Evolutionary conservation across 2,329 filamentous ascomycete species (phyloP), one percentile per base, ranked within the genome.

Genomic region (Ilyonectria robusta): DNA sequence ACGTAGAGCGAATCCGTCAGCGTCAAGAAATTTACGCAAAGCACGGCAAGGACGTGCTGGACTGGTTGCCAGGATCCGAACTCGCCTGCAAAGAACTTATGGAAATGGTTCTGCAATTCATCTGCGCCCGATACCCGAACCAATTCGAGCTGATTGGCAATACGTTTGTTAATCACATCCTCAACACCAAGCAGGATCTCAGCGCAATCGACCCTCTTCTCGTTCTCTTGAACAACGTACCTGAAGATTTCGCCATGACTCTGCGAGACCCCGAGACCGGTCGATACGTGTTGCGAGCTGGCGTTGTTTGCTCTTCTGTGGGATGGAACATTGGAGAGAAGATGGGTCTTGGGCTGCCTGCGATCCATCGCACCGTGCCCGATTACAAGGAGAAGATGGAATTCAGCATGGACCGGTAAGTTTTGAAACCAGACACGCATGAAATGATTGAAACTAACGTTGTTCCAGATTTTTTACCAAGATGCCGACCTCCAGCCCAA

Each of bases 371-470:
- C 1, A 85, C 87, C 0, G 92, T 97, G 23, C 94, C 94, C 0
- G 93, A 96, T 74, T 97, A 95, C 78, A 93, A 93, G 71, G 91
- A 93, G 78, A 97, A 95, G 83, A 94, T 97, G 92, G 88, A 92
- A 42, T 92, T 94, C 70, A 94, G 92, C 46, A 95, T 97, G 92
- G 93, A 97, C 75, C 86, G 93, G 88, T 94, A 81, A 57, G n/a
- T n/a, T n/a, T n/a, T n/a, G n/a, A n/a, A n/a, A n/a, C n/a, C n/a
- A n/a, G n/a, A n/a, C n/a, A n/a, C n/a, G n/a, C n/a, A n/a, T n/a
- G n/a, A n/a, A n/a, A n/a, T n/a, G n/a, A n/a, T n/a, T n/a, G 6
- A 2, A 6, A 19, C 63, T 72, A 1, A 74, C 8, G 0, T 13
- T 10, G 0, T 0, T 1, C 0, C 59, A 93, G 92, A n/a, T 96